Percentiles rank a stretch among this genome's conserved stretches.
These are phyloP conservation scores for Globisporangium acanthophoron DNA, from an alignment of 352 stramenopile genomes.

Conservation along the genomic window DNA sequence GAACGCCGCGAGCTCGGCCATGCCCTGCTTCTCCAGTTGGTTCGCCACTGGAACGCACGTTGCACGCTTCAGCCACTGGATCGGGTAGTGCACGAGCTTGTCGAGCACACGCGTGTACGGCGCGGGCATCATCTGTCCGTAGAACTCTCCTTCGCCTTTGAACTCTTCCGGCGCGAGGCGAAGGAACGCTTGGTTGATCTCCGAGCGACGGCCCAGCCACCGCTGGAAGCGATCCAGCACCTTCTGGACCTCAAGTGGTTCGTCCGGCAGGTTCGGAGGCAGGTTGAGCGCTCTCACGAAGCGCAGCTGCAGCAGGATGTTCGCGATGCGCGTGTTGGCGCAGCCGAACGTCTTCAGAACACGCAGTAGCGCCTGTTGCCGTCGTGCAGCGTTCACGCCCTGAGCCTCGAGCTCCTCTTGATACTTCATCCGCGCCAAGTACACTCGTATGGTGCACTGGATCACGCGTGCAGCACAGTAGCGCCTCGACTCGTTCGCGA, in stretches of 20 bases:
- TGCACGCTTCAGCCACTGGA: slow-evolving; percentile 45
- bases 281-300: slow-evolving; percentile 53
- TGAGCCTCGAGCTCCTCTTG: slow-evolving; percentile 64
- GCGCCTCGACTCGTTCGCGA: slow-evolving; percentile 58
- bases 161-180: slow-evolving; percentile 44
- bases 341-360: slow-evolving; percentile 46
- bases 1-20: slow-evolving; percentile 43
- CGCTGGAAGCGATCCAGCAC: slow-evolving; percentile 51
- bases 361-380: slow-evolving; percentile 46
- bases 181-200: slow-evolving; percentile 48
- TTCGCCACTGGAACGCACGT: slow-evolving; percentile 46
- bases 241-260: slow-evolving; percentile 55
- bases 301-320: slow-evolving; percentile 65
- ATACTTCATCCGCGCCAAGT: slow-evolving; percentile 54
- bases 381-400: slow-evolving; percentile 53
- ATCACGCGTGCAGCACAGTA: slow-evolving; percentile 65
- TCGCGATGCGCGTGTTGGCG: slow-evolving; percentile 62
- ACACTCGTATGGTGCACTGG: slow-evolving; percentile 65
- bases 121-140: slow-evolving; percentile 37
- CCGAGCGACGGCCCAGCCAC: slow-evolving; percentile 36
- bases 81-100: slow-evolving; percentile 54
- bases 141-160: slow-evolving; percentile 31
- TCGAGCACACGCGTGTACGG: slow-evolving; percentile 54
- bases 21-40: slow-evolving; percentile 43
- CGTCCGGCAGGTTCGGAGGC: slow-evolving; percentile 39